Evolutionary conservation across 1,139 yeast species (phyloP), one percentile per base, ranked within the genome.

Genomic region (Lodderomyces orthopsilosis): DNA sequence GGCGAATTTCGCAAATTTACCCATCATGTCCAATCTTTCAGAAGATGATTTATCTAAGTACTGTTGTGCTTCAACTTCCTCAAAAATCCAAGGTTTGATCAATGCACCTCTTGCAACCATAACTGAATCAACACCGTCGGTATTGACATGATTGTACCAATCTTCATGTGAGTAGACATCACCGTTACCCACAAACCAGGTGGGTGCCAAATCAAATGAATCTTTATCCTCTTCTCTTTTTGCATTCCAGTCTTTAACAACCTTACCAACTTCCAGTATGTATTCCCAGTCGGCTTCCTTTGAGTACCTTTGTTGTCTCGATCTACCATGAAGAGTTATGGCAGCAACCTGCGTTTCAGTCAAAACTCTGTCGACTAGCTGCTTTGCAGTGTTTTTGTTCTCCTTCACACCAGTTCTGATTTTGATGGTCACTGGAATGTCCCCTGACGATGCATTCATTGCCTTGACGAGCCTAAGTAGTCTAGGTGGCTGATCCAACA

Each of bases 31-130:
- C 46, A 93, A 75, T 63, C 99, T 79, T 65, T 93, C 97, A 32
- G 83, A 71, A n/a, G 96, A 83, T 2, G 89, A 74, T 65, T 93
- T 94, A 64, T 93, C 99, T 51, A 93, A 66, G 59, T 90, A 85
- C 63, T 93, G 98, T 56, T 82, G 81, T 7, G 94, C 75, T 45
- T 91, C 94, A 42, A 94, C 81, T 66, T 93, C 99, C 68, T 94
- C 98, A 57, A 93, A 93, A 40, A 93, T 88, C 99, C 99, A 93
- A 38, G 99, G 99, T 65, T 94, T 93, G 62, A 94, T 91, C 52
- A 93, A 77, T 0, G 98, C 98, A 43, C 98, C 98, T 56, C 99
- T 79, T 2, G 98, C 98, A 44, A 94, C 91, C 98, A 94, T 93
- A 18, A 90, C 95, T 30, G 94, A 82, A 65, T 94, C 98, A 43